Evolutionary conservation across 139 green algal genomes (phyloP), one percentile per base, ranked within the genome.

Genomic region (Haematococcus lacustris): DNA sequence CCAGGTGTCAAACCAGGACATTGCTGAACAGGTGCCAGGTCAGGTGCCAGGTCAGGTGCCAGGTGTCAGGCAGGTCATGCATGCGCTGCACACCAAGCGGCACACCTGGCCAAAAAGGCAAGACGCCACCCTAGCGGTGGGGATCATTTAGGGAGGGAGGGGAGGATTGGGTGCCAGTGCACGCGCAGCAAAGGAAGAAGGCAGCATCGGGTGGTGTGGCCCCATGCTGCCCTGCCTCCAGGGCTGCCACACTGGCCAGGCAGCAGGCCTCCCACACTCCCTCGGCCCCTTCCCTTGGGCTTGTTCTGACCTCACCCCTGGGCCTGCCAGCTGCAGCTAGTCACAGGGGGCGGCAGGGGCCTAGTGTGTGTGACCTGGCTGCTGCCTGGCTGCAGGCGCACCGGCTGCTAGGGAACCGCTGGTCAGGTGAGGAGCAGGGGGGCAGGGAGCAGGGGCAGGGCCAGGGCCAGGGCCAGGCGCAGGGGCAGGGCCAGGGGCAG

Each of bases 361-460:
- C 13, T 21, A 57, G 47, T 28, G 13, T 21, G 13, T 57, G 47
- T 57, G 47, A 13, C n/a, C n/a, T 57, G 47, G 13, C 47, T 28
- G 13, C 47, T 57, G 47, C 47, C 21, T 57, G 13, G 47, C 47
- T 57, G 39, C 67, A 72, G 67, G 60, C 65, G 9, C 74, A 74
- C 57, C 2, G 23, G 1, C 51, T n/a, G 61, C 68, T 71, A 3
- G 82, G 82, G 51, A 85, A 85, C 71, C 59, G 72, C 35, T 88
- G 82, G 82, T 79, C 69, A 25, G 82, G 84, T 59, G 84, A 0
- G 62, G n/a, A n/a, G n/a, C n/a, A n/a, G n/a, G n/a, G n/a, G n/a
- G n/a, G n/a, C n/a, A n/a, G n/a, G n/a, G n/a, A n/a, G n/a, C n/a
- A n/a, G n/a, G n/a, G n/a, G n/a, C n/a, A n/a, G n/a, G n/a, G n/a